A percentile compares a stretch with the other conserved stretches of the same genome.
These are phyloP conservation scores for Pachysandra terminalis DNA, from an alignment of 164 flowering plant genomes.

Conservation along the genomic window DNA sequence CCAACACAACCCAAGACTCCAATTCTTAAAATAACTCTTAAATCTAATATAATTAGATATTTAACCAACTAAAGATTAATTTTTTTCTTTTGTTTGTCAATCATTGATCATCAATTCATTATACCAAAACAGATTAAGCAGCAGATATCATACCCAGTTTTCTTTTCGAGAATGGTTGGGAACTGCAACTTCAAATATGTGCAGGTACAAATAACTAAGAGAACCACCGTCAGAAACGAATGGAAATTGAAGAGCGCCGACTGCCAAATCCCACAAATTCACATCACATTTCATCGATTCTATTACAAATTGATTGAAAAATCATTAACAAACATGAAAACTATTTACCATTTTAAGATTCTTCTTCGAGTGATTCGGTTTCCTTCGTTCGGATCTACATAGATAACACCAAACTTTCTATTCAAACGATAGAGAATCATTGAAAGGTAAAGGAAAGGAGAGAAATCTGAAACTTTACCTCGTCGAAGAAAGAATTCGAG, in stretches of 20 bases:
- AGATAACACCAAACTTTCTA: not conserved
- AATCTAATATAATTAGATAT: too few relatives aligned
- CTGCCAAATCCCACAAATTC: conserved; percentile 28
- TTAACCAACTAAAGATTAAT: too few relatives aligned
- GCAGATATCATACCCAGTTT: conserved; percentile 57
- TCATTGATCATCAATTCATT: not conserved
- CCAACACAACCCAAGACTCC: too few relatives aligned
- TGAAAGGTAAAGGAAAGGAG: not conserved
- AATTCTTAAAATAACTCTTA: too few relatives aligned
- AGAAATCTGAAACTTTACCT: not conserved
- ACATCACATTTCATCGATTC: not conserved
- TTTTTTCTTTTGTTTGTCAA: not conserved
- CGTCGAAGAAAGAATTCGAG: not conserved
- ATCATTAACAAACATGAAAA: not conserved
- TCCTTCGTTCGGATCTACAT: not conserved
- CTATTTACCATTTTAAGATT: not conserved
- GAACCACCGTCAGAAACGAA: conserved; percentile 78
- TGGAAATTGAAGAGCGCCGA: conserved; percentile 93
- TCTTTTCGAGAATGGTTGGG: conserved; percentile 74
- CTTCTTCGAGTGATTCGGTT: not conserved
- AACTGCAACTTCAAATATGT: conserved; percentile 80
- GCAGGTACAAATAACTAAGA: conserved; percentile 75
- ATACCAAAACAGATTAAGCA: not conserved
- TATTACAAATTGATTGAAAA: not conserved
- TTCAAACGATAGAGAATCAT: not conserved